Evolutionary conservation across 345 rosid genomes (phyloP).

Genomic region (Dimocarpus longan): DNA sequence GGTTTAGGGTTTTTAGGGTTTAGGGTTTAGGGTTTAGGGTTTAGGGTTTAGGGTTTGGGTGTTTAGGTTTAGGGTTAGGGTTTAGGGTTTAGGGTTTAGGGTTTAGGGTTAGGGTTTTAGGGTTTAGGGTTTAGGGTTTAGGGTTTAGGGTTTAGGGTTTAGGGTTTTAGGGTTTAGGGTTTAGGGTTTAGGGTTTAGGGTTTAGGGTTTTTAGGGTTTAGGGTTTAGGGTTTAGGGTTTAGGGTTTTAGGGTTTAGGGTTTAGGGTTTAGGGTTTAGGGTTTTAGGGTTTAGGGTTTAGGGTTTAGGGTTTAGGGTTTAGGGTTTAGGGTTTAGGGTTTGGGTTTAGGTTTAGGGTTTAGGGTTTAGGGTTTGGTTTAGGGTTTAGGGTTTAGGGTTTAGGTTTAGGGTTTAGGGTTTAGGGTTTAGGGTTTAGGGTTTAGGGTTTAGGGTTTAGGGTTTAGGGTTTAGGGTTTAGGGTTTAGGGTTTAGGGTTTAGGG

Average conservation of each 20-base stretch:
- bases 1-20: constrained; percentile 13
- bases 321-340: constrained; percentile 16
- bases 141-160: constrained; percentile 7
- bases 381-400: too few species aligned
- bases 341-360: constrained; percentile 25
- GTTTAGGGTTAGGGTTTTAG: background rate
- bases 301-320: constrained; percentile 17
- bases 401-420: constrained; percentile 26
- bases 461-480: constrained; percentile 21
- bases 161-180: constrained; percentile 24
- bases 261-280: constrained; percentile 23
- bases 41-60: constrained; percentile 10
- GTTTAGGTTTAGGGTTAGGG: constrained; percentile 11
- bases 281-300: constrained; percentile 19
- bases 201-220: constrained; percentile 24
- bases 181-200: constrained; percentile 17
- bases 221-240: constrained; percentile 24
- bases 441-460: constrained; percentile 27
- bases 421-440: constrained; percentile 29
- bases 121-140: constrained; percentile 14
- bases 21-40: constrained; percentile 5
- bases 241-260: constrained; percentile 21
- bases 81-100: background rate
- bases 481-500: constrained; percentile 21
- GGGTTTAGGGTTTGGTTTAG: too few species aligned